Base-by-base conservation (phyloP, 2,329 filamentous ascomycete genomes). In the Rachicladosporium sp. region DNA sequence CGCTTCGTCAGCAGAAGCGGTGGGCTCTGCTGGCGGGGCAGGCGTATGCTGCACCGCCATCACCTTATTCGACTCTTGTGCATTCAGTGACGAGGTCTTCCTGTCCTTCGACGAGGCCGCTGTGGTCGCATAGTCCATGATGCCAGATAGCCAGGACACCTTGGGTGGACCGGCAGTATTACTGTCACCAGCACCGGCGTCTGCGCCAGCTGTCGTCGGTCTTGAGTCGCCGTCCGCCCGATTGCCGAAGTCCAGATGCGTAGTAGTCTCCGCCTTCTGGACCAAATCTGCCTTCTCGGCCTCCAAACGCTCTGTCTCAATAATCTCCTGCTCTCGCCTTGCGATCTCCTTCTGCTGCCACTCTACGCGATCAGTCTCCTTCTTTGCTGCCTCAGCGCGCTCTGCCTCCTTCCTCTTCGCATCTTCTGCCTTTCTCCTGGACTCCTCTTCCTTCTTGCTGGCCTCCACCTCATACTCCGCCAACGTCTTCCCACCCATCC, bases 121-220 rank as follows among this genome's bases (percentile, higher is more conserved):
- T 27, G 23, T 27, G 4, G 38, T 48, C 23, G 63, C 63, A 43
- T 64, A 66, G 34, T 65, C 61, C 15, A 66, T 56, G 37, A 67
- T 67, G n/a, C 64, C 64, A 44, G 58, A 55, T 10, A 66, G 52
- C 48, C 68, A 64, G 7, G 23, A 27, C 8, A 27, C 23, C 23
- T 27, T 27, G 7, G 23, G 23, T 7, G 23, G 23, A 4, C 4
- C 23, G 23, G 23, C 23, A 27, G 23, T 7, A 27, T 7, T 27
- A 7, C 23, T 27, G 23, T 27, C 23, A 27, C 23, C 4, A 4
- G 8, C 23, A 27, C 6, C 23, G 8, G 23, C 23, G 23, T 27
- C 23, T 27, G 23, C 23, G 23, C 23, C 23, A 27, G 23, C 23
- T 27, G 23, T 7, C 7, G 4, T 27, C 8, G 3, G 23, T 27